Conservation (phyloP, 306 rosid genomes). For the Vigna reflexopilosa region DNA sequence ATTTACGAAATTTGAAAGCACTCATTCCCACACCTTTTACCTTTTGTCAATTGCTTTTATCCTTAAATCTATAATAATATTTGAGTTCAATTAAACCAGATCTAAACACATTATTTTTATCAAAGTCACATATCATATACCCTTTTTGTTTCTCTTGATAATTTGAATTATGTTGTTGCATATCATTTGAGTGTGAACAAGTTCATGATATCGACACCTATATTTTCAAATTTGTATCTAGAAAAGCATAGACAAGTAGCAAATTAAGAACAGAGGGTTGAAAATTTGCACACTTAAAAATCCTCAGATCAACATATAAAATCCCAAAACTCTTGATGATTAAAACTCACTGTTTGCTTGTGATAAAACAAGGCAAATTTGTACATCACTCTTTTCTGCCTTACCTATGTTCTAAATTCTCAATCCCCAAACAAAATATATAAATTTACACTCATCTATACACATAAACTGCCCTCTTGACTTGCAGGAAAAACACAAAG, state of each 20-base stretch:
- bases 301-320: not conserved
- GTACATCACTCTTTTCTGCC: constrained; percentile 28
- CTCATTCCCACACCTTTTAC: not conserved
- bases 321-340: constrained; percentile 7
- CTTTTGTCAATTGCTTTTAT: not conserved
- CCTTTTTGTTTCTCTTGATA: not conserved
- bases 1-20: not conserved
- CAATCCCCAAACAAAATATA: constrained; percentile 42
- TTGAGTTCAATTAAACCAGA: not conserved
- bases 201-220: not conserved
- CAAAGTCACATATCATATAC: not conserved
- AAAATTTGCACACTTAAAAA: not conserved
- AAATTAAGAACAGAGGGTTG: not conserved
- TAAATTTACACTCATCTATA: constrained; percentile 38
- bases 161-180: not conserved
- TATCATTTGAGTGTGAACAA: too few species aligned
- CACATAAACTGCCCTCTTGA: constrained; percentile 42
- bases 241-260: not conserved
- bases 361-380: constrained; percentile 42
- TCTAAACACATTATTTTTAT: not conserved
- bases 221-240: constrained; percentile 8
- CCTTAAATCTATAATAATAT: not conserved
- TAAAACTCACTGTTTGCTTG: constrained; percentile 30
- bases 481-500: not conserved
- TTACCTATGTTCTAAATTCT: constrained; percentile 42